Conservation (phyloP, 805 yeast genomes). For the Candida berthetii region DNA sequence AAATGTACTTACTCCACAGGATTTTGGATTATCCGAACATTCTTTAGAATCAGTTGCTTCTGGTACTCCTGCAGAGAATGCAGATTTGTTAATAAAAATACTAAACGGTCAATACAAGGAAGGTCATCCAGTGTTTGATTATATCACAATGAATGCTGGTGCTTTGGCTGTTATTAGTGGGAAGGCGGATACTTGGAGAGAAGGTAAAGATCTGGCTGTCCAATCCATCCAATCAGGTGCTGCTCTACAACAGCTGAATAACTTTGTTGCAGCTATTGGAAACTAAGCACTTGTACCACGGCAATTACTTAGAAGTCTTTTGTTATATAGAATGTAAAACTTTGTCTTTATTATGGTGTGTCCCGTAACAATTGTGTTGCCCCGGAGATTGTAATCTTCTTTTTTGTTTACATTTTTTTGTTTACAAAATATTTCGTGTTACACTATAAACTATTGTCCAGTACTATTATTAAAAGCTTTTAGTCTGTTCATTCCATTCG, state of each 20-base stretch:
- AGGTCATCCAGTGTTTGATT: conserved; percentile 71
- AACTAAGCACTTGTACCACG: neutral
- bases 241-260: conserved; percentile 54
- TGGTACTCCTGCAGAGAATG: conserved; percentile 86
- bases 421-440: no score
- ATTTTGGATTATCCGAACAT: conserved; percentile 80
- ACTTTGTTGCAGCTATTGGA: conserved; percentile 37
- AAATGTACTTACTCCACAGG: conserved; percentile 55
- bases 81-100: conserved; percentile 41
- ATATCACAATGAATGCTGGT: conserved; percentile 84
- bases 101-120: conserved; percentile 37
- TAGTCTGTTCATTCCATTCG: no score
- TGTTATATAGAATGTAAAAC: no score
- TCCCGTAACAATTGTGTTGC: no score
- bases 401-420: no score
- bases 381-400: no score
- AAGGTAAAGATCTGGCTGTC: conserved; percentile 74
- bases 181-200: conserved; percentile 57
- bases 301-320: neutral
- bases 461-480: no score
- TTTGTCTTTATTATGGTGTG: neutral
- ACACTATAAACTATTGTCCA: no score
- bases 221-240: conserved; percentile 59
- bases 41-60: conserved; percentile 61
- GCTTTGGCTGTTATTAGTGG: conserved; percentile 83